These are phyloP conservation scores for Russula sp. DNA, from an alignment of 768 basidiomycete species.

Conservation along the genomic window DNA sequence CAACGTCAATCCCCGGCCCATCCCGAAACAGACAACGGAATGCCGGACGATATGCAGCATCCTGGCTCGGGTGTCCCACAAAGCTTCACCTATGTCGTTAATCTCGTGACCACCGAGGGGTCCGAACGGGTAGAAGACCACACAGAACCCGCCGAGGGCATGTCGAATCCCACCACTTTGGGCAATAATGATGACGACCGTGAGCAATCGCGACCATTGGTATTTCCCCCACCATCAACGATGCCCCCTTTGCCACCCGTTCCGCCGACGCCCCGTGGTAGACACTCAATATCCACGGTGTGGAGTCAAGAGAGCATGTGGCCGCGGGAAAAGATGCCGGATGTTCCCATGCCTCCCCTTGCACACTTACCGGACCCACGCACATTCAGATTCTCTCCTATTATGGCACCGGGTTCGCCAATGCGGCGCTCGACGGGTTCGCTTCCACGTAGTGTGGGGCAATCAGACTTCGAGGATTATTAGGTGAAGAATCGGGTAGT, in stretches of 20 bases:
- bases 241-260: not conserved
- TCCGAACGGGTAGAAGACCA: not conserved
- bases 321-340: slow-evolving; percentile 8
- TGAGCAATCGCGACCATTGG: not conserved
- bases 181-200: not conserved
- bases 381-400: not conserved
- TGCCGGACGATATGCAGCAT: not conserved
- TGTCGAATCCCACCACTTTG: not conserved
- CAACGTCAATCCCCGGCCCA: not conserved
- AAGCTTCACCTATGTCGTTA: not conserved
- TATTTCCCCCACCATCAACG: not conserved
- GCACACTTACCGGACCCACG: slow-evolving; percentile 1
- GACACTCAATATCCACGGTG: slow-evolving; percentile 12
- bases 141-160: not conserved
- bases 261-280: not conserved
- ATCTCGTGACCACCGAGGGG: not conserved
- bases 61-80: not conserved
- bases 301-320: slow-evolving; percentile 21
- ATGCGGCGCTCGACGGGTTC: slow-evolving; percentile 9
- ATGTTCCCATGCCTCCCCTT: slow-evolving; percentile 7
- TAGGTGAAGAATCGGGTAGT: not conserved
- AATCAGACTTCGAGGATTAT: slow-evolving; percentile 14
- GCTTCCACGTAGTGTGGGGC: slow-evolving; percentile 13
- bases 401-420: not conserved
- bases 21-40: not conserved